Evolutionary conservation across 495 filamentous ascomycete species (phyloP).

Genomic region (Staphylotrichum tortipilum): DNA sequence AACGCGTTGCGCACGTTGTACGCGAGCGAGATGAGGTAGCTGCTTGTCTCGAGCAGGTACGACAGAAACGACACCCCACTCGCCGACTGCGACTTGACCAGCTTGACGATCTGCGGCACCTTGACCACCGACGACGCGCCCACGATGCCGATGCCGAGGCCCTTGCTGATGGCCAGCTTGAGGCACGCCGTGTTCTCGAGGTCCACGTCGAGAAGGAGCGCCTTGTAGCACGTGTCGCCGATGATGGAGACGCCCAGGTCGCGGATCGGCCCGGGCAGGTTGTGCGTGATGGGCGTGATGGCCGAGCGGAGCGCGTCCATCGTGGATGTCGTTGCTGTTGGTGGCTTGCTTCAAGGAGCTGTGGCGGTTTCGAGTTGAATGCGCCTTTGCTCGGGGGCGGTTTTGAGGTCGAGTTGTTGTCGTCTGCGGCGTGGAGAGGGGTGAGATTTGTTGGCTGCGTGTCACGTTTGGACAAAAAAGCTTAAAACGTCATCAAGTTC

Average conservation of each 20-base stretch:
- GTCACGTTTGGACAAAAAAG: not conserved
- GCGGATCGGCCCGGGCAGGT: conserved; percentile 68
- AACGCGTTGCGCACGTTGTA: conserved; percentile 87
- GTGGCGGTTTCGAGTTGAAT: not conserved
- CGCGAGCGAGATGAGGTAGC: conserved; percentile 74
- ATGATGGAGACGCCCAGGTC: conserved; percentile 70
- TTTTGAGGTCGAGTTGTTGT: not conserved
- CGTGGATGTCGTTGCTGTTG: not conserved
- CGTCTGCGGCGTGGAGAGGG: not conserved
- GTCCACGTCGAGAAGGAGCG: conserved; percentile 73
- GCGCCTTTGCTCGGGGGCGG: not conserved
- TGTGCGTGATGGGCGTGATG: conserved; percentile 69
- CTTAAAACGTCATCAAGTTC: conserved; percentile 5
- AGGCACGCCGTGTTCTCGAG: conserved; percentile 63
- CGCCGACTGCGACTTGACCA: conserved; percentile 67
- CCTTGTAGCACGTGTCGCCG: conserved; percentile 73
- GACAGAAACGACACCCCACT: conserved; percentile 79
- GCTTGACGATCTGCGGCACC: conserved; percentile 89
- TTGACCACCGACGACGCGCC: conserved; percentile 83
- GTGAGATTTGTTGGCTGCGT: not conserved
- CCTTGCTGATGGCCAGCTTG: conserved; percentile 83
- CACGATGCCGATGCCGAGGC: conserved; percentile 85
- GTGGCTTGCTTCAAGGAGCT: not conserved
- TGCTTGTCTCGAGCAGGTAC: conserved; percentile 81
- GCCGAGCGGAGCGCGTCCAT: conserved; percentile 54